Base-by-base conservation (phyloP, 306 rosid genomes). In the Dalbergia cochinchinensis region DNA sequence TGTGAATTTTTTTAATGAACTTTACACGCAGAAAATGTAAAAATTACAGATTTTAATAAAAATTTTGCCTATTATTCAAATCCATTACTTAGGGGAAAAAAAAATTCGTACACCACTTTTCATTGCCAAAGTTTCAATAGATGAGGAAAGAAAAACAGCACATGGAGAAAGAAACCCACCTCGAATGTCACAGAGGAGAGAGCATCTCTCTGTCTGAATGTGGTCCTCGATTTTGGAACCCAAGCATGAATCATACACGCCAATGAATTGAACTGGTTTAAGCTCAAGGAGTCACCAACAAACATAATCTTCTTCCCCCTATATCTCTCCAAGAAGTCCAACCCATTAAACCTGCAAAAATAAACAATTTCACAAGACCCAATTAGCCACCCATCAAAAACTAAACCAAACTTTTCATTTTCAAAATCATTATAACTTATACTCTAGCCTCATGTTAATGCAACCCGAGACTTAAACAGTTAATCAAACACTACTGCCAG, bases 251-350 rank as follows among this genome's bases (percentile, higher is more conserved):
- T 78, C 98, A 95, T 88, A 87, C 99, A 95, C 0, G 97, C 84
- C 57, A 95, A 31, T 6, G 99, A 95, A 60, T 86, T 86, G 87
- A 94, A 95, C 76, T 95, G 99, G 78, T 95, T 95, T 78, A 85
- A 74, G 74, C 99, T 93, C 89, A 93, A 59, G 0, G 99, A 95
- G 60, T 95, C 99, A 4, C 99, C 99, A 0, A 95, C 98, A 53
- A 95, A 95, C 99, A 93, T 95, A 9, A 95, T 93, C 88, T 90
- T 95, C 89, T 95, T 93, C 50, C 96, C 96, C 31, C 93, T 90
- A 88, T 94, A 95, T 74, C 87, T 91, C 64, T 55, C 80, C 69
- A 95, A 69, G 62, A 95, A 90, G 78, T 76, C 61, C 81, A 88
- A 68, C 58, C 89, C 98, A 65, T 91, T 90, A 72, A 95, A 95